These are phyloP conservation scores for Daedaleopsis sinensis DNA, from an alignment of 768 basidiomycete species.

Conservation along the genomic window DNA sequence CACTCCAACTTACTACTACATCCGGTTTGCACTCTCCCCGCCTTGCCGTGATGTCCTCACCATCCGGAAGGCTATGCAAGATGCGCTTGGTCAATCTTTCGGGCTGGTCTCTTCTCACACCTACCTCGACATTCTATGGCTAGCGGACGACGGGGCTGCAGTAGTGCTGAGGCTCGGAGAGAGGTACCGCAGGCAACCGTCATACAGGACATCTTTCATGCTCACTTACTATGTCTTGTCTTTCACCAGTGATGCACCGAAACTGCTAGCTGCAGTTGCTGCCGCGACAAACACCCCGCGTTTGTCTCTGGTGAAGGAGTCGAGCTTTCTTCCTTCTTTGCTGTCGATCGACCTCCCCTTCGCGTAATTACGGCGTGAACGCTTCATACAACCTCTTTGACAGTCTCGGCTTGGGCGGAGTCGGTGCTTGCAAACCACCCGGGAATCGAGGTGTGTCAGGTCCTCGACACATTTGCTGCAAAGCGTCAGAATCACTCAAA, in stretches of 20 bases:
- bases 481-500: too few relatives aligned
- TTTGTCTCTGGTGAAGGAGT: constrained; percentile 33
- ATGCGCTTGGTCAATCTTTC: constrained; percentile 55
- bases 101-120: constrained; percentile 53
- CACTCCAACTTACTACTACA: constrained; percentile 42
- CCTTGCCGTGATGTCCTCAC: constrained; percentile 43
- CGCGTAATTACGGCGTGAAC: too few relatives aligned
- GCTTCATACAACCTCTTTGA: too few relatives aligned
- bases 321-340: constrained; percentile 34
- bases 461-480: too few relatives aligned
- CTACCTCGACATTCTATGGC: constrained; percentile 63
- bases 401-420: too few relatives aligned
- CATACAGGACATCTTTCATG: neutral
- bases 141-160: constrained; percentile 43
- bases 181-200: constrained; percentile 34
- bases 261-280: constrained; percentile 32
- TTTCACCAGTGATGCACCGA: constrained; percentile 31
- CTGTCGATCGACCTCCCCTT: constrained; percentile 15
- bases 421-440: too few relatives aligned
- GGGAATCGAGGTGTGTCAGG: too few relatives aligned
- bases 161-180: constrained; percentile 45
- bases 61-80: constrained; percentile 58
- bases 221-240: neutral
- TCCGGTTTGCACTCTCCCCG: constrained; percentile 47
- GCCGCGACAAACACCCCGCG: constrained; percentile 24